These are phyloP conservation scores for Mycena capillaripes DNA, from an alignment of 768 basidiomycete species.

Conservation along the genomic window DNA sequence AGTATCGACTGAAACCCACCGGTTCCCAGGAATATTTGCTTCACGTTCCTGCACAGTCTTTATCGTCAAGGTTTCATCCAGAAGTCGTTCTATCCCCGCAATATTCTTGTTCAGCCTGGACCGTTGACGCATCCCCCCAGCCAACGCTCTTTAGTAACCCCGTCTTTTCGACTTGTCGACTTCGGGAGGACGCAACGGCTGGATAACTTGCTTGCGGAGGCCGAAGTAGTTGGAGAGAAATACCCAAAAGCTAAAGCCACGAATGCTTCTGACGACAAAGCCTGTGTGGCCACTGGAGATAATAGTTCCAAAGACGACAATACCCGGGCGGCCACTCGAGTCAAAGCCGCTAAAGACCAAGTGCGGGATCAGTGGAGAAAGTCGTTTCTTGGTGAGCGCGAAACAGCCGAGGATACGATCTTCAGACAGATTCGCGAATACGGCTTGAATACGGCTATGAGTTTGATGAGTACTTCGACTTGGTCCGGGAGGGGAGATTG, in stretches of 20 bases:
- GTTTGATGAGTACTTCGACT: not conserved
- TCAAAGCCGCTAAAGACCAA: not conserved
- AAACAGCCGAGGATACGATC: not conserved
- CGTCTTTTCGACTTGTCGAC: conserved; percentile 36
- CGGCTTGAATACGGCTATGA: not conserved
- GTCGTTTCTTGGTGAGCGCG: not conserved
- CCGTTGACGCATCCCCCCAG: conserved; percentile 26
- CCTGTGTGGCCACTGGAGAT: not conserved
- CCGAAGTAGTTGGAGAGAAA: not conserved
- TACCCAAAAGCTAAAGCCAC: no score
- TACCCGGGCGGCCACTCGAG: no score
- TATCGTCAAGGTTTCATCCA: conserved; percentile 12
- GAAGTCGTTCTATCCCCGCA: conserved; percentile 26
- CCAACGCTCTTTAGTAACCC: conserved; percentile 21
- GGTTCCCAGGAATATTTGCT: not conserved
- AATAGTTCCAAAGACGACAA: not conserved
- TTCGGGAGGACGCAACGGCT: conserved; percentile 21
- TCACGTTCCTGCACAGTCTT: conserved; percentile 30
- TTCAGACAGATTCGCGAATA: not conserved
- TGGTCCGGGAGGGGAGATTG: not conserved
- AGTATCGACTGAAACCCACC: no score
- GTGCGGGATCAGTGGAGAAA: not conserved
- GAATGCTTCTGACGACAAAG: not conserved
- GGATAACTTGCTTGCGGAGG: not conserved
- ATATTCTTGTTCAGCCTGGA: conserved; percentile 35